Evolutionary conservation across 805 yeast species (phyloP), one percentile per base, ranked within the genome.

Genomic region (Hanseniaspora occidentalis): DNA sequence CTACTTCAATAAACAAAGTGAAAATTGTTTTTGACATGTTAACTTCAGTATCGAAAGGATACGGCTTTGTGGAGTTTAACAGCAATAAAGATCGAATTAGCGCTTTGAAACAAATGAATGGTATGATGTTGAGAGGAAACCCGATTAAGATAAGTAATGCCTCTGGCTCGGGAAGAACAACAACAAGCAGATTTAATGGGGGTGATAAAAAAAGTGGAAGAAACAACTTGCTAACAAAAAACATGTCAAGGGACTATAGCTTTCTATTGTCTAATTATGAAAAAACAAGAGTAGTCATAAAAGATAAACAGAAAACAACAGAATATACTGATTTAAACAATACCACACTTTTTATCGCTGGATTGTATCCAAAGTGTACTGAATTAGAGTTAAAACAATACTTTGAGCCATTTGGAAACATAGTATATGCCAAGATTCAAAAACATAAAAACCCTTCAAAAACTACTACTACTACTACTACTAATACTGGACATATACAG

Each of bases 41-140:
- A 10, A 77, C 94, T 1, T 79, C 79, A 23, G 69, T 69, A 37
- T 73, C 89, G 6, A 77, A 83, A 53, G 95, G 95, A 10, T 86
- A 81, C 58, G 96, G 96, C 2, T 88, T 88, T 64, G 84, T 85
- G n/a, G 75, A 84, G 45, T 85, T 86, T 54, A 52, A 67, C 26
- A 69, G 70, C 43, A 77, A 73, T 45, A 67, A 68, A 9, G 85
- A 80, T 31, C 85, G 80, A 58, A 79, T 76, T 49, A 69, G 76
- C 39, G 85, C 95, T 0, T 57, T 84, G 31, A 53, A 67, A 18
- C 94, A 83, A 53, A 83, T 85, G 94, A 88, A 82, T 59, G 94
- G 95, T 3, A 68, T 69, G 16, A 64, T 74, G 31, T 60, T 85
- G 35, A 78, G 80, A 41, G 80, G 82, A 14, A 67, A 88, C 48